Conservation (phyloP, 2,329 filamentous ascomycete genomes). For the Ramularia collo-cygni region DNA sequence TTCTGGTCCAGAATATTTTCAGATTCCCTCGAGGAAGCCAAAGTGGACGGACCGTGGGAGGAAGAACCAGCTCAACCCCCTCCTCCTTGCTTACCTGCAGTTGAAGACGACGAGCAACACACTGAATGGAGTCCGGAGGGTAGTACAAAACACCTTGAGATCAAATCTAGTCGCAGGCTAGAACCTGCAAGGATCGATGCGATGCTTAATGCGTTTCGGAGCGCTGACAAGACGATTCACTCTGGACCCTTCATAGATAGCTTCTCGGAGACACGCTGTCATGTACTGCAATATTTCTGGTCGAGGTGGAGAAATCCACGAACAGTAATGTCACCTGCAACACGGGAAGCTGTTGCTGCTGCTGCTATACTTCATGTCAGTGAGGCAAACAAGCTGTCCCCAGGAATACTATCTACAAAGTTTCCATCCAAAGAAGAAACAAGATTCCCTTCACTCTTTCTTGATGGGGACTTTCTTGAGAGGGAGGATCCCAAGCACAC, state of each 20-base stretch:
- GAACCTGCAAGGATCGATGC: constrained; percentile 9
- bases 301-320: too few relatives aligned
- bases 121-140: constrained; percentile 21
- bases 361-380: constrained; percentile 31
- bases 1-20: constrained; percentile 25
- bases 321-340: constrained; percentile 6
- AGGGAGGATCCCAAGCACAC: constrained; percentile 3
- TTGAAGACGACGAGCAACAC: constrained; percentile 7
- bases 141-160: constrained; percentile 1
- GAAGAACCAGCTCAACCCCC: constrained; percentile 1
- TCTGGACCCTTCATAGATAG: background rate
- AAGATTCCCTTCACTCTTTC: constrained; percentile 31
- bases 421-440: constrained; percentile 22
- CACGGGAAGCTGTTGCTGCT: constrained; percentile 30
- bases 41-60: constrained; percentile 8
- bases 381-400: constrained; percentile 8
- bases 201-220: too few relatives aligned
- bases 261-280: constrained; percentile 1
- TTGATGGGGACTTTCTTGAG: constrained; percentile 30
- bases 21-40: constrained; percentile 5
- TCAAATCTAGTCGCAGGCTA: constrained; percentile 15
- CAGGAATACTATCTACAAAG: constrained; percentile 22
- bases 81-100: constrained; percentile 4
- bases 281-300: background rate
- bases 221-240: background rate